phyloP scores from a whole-genome alignment of 2,329 filamentous ascomycete genomes.

The Exophiala sideris region DNA sequence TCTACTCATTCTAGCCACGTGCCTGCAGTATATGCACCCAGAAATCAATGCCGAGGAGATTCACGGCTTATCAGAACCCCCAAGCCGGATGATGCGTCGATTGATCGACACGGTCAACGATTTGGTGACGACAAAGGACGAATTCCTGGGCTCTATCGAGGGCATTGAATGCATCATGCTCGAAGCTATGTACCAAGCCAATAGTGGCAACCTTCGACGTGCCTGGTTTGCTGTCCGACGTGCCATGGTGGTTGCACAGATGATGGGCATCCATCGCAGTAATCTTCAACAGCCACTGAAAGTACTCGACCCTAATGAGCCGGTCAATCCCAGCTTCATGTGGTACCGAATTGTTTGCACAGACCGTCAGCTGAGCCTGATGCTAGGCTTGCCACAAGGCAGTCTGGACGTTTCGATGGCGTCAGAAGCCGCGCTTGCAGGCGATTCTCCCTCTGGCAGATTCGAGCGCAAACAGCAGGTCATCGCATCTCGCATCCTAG shows the following conservation, averaged over 20 bases:
- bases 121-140: constrained; percentile 39
- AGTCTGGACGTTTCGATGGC: background rate
- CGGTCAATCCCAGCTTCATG: constrained; percentile 29
- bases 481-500: constrained; percentile 46
- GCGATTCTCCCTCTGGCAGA: background rate
- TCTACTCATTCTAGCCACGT: constrained; percentile 46
- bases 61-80: background rate
- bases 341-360: constrained; percentile 41
- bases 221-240: constrained; percentile 40
- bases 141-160: constrained; percentile 39
- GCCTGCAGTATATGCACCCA: constrained; percentile 47
- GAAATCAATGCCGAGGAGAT: background rate
- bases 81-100: constrained; percentile 4
- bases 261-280: constrained; percentile 40
- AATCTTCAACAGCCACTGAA: constrained; percentile 10
- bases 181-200: constrained; percentile 38
- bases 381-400: constrained; percentile 38
- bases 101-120: constrained; percentile 32
- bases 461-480: constrained; percentile 36
- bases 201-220: constrained; percentile 41
- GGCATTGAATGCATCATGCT: constrained; percentile 44
- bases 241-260: constrained; percentile 41
- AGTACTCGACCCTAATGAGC: constrained; percentile 11
- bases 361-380: constrained; percentile 40
- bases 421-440: background rate